These are phyloP conservation scores for Fraxinus xanthoxyloides DNA, from an alignment of 305 asterid genomes.

Conservation along the genomic window DNA sequence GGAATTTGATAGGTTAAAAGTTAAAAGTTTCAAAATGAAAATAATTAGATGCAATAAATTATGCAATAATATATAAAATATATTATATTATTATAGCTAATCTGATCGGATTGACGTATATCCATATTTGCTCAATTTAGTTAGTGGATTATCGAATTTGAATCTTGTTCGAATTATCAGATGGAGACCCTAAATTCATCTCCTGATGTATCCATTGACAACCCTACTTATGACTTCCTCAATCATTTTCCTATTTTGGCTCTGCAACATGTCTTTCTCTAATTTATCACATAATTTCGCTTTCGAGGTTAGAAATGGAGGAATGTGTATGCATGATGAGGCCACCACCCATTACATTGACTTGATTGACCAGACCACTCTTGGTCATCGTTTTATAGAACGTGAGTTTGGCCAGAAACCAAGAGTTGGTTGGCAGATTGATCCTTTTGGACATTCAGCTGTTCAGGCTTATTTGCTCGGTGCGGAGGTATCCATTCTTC, in stretches of 20 bases:
- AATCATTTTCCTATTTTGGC: not conserved
- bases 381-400: slow-evolving; percentile 68
- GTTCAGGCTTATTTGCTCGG: slow-evolving; percentile 88
- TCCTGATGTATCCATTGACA: too few species aligned
- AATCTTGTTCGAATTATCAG: too few species aligned
- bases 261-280: not conserved
- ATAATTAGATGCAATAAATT: too few species aligned
- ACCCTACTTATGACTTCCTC: not conserved
- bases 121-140: too few species aligned
- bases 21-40: too few species aligned
- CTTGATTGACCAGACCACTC: slow-evolving; percentile 80
- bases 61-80: too few species aligned
- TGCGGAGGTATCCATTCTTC: slow-evolving; percentile 57
- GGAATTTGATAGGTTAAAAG: too few species aligned
- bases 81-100: too few species aligned
- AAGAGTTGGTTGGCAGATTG: slow-evolving; percentile 91
- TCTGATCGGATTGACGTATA: too few species aligned
- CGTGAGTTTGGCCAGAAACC: slow-evolving; percentile 62
- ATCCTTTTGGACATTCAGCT: slow-evolving; percentile 88
- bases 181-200: too few species aligned
- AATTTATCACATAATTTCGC: not conserved
- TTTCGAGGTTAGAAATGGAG: slow-evolving; percentile 61
- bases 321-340: slow-evolving; percentile 92
- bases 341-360: slow-evolving; percentile 87
- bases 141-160: too few species aligned